phyloP scores from a whole-genome alignment of 148 eudicot genomes.

The Diospyros kaki region DNA sequence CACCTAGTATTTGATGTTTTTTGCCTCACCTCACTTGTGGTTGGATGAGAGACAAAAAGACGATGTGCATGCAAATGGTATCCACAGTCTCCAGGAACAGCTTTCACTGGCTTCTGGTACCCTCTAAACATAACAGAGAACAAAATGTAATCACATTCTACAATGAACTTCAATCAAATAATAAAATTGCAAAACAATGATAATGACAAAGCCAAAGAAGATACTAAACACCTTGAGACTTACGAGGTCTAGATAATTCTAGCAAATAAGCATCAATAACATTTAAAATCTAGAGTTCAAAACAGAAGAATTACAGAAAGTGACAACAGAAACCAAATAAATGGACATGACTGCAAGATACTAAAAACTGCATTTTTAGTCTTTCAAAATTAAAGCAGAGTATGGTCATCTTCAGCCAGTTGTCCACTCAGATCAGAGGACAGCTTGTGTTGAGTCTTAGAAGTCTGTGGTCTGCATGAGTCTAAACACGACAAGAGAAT shows the following conservation, averaged over 20 bases:
- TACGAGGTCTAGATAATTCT: not conserved
- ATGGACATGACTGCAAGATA: not conserved
- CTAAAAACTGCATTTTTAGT: not conserved
- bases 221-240: not conserved
- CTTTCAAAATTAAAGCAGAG: not conserved
- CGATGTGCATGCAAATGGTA: constrained; percentile 91
- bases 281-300: not conserved
- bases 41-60: constrained; percentile 61
- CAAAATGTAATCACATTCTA: not conserved
- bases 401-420: too few relatives aligned
- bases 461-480: too few relatives aligned
- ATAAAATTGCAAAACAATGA: not conserved
- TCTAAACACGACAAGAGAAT: too few relatives aligned
- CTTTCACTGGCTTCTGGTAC: constrained; percentile 69
- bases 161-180: not conserved
- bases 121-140: constrained; percentile 45
- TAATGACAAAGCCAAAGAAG: not conserved
- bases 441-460: too few relatives aligned
- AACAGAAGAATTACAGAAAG: not conserved
- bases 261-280: not conserved
- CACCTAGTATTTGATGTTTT: not conserved
- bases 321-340: not conserved
- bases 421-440: too few relatives aligned
- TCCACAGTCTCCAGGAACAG: constrained; percentile 97
- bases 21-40: constrained; percentile 54